Conservation (phyloP, 345 rosid genomes). For the Ailanthus altissimus region DNA sequence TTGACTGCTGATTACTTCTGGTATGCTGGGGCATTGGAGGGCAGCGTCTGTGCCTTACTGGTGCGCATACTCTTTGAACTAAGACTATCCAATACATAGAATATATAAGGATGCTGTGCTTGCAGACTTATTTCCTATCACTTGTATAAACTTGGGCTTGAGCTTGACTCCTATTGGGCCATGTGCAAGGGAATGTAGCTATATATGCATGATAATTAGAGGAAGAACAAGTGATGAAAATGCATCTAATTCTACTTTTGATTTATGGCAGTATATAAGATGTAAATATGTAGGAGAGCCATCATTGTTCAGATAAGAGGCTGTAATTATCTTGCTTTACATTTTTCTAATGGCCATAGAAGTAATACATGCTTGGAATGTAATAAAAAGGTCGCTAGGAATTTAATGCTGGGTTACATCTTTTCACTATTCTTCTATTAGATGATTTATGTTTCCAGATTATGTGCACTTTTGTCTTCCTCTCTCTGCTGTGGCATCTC, state of each 20-base stretch:
- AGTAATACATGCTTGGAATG: background rate
- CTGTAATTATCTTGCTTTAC: background rate
- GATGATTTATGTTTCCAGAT: background rate
- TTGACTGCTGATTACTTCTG: conserved; percentile 90
- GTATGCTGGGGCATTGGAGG: conserved; percentile 98
- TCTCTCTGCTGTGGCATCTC: background rate
- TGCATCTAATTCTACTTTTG: background rate
- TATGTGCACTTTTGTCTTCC: background rate
- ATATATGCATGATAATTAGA: background rate
- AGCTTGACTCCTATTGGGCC: background rate
- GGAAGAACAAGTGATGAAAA: background rate
- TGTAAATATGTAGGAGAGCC: background rate
- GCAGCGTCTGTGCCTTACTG: conserved; percentile 92
- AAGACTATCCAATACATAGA: background rate
- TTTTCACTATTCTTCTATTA: background rate
- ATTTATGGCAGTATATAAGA: background rate
- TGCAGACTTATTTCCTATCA: background rate
- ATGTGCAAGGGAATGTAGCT: background rate
- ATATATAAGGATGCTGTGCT: background rate
- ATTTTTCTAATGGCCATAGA: background rate
- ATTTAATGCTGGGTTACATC: background rate
- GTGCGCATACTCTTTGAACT: conserved; percentile 38
- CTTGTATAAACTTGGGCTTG: background rate
- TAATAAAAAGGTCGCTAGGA: background rate
- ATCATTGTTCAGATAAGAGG: background rate